Conservation (phyloP, 176 grass and related monocot species). For the Rhynchospora tenuis region DNA sequence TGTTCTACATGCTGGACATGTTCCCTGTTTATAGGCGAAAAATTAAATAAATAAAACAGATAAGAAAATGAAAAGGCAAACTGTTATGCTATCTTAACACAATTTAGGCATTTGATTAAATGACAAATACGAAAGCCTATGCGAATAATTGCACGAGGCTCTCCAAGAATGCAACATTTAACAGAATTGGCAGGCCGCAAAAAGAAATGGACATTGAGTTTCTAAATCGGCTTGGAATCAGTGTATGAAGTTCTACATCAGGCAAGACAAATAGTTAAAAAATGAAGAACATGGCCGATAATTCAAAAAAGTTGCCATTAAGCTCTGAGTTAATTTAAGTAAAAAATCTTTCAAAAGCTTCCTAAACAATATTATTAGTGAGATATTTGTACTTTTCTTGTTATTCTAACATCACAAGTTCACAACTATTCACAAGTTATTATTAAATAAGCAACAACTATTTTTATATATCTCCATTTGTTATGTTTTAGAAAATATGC, state of each 20-base stretch:
- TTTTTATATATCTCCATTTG: no score
- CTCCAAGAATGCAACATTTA: neutral
- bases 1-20: slow-evolving; percentile 82
- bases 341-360: neutral
- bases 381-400: neutral
- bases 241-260: neutral
- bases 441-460: no score
- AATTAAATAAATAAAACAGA: neutral
- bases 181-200: neutral
- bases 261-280: neutral
- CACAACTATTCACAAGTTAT: neutral
- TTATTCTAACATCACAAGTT: neutral
- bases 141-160: neutral
- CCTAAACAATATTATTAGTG: neutral
- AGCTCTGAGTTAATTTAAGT: neutral
- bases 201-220: neutral
- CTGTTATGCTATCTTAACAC: neutral
- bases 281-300: neutral
- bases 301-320: neutral
- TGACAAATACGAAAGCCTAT: neutral
- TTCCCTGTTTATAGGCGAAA: slow-evolving; percentile 39
- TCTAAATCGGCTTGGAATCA: neutral
- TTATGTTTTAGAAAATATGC: no score
- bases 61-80: neutral
- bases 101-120: neutral